Evolutionary conservation across 148 eudicot genomes (phyloP), one percentile per base, ranked within the genome.

Genomic region (Fagopyrum homotropicum): DNA sequence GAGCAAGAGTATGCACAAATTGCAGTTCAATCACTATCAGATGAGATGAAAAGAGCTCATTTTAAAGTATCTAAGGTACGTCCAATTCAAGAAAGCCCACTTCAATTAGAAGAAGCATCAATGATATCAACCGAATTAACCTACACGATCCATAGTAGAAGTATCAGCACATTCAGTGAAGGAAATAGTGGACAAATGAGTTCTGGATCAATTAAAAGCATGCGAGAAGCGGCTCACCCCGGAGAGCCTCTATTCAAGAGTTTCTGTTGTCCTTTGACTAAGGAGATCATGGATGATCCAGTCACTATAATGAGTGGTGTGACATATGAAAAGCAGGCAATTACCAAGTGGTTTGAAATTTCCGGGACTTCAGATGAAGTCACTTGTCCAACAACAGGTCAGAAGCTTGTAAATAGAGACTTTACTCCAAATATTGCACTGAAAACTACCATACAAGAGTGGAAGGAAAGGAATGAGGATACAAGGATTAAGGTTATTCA

Each of bases 401-500:
- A 83, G 79, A 89, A 82, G 82, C 81, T 89, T 7, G 51, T 54
- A 56, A 88, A 80, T 74, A 81, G 72, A 72, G 77, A 14, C 54
- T 46, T 83, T 82, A 93, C 78, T 59, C 76, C 87, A 3, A 93
- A 89, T 66, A 80, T 79, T 46, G 90, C 98, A 66, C 69, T 89
- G 16, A 84, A 85, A 76, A 84, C 83, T 48, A 89, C 88, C 8
- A 86, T 89, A 69, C 77, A 83, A 12, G 90, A 93, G 75, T 89
- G 98, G 96, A 87, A 81, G 78, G 93, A 90, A 72, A 84, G 93
- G 80, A 86, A 93, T 78, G 98, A 89, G 68, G 77, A 74, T 22
- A 86, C 86, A 51, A 81, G 84, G 72, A 89, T 93, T 49, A 93
- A 85, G 79, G 83, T 80, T 73, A 88, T 86, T n/a, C 75, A 74